A percentile compares a stretch with the other conserved stretches of the same genome.
Evolutionary conservation across 1,284 basidiomycete species (phyloP).

Genomic region (Apiotrichum akiyoshidainum): DNA sequence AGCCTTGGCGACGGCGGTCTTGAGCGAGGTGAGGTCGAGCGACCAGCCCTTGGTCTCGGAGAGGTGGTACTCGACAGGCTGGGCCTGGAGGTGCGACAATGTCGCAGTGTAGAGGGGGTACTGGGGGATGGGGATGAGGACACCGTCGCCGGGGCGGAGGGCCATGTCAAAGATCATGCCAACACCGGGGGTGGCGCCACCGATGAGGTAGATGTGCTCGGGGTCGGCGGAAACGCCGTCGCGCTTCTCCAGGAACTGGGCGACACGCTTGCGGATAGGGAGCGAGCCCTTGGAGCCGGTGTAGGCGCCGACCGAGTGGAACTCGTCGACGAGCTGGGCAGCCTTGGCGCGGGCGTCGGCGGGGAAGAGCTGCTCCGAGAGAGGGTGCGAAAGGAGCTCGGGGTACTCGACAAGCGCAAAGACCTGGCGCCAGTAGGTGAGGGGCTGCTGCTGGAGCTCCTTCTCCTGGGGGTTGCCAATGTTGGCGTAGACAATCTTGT

Average conservation of each 20-base stretch:
- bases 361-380: slow-evolving; percentile 66
- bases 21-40: slow-evolving; percentile 67
- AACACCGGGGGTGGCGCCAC: slow-evolving; percentile 86
- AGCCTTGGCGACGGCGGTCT: slow-evolving; percentile 64
- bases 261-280: slow-evolving; percentile 78
- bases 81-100: slow-evolving; percentile 73
- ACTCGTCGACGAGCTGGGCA: slow-evolving; percentile 69
- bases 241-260: slow-evolving; percentile 76
- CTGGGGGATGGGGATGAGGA: slow-evolving; percentile 83
- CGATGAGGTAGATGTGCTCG: slow-evolving; percentile 83
- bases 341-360: slow-evolving; percentile 78
- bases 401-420: slow-evolving; percentile 79
- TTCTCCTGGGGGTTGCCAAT: slow-evolving; percentile 96
- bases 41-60: slow-evolving; percentile 77
- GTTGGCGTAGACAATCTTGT: slow-evolving; percentile 82
- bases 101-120: slow-evolving; percentile 93
- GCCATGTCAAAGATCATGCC: slow-evolving; percentile 64
- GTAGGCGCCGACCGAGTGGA: slow-evolving; percentile 89
- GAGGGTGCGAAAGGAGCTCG: slow-evolving; percentile 69
- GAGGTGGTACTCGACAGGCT: slow-evolving; percentile 77
- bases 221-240: slow-evolving; percentile 78
- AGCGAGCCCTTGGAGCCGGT: slow-evolving; percentile 88
- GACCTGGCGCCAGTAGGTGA: slow-evolving; percentile 71
- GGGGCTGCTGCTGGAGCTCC: slow-evolving; percentile 81
- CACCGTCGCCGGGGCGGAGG: slow-evolving; percentile 24